These are phyloP conservation scores for Eremothecium sinecaudum DNA, from an alignment of 1,139 yeast species.

Conservation along the genomic window DNA sequence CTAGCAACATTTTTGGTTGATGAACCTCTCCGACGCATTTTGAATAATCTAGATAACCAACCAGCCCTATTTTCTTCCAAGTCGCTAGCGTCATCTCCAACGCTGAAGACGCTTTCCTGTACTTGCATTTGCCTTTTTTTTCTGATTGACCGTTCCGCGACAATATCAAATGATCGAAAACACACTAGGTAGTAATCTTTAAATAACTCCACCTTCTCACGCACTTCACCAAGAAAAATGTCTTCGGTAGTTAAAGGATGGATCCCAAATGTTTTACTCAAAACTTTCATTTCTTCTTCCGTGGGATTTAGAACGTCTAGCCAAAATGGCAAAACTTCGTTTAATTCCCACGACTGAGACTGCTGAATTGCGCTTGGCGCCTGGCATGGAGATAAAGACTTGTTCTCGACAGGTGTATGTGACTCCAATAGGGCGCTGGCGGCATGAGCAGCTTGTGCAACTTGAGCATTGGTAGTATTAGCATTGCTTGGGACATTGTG, in stretches of 20 bases:
- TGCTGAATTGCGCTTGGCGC: constrained; percentile 9
- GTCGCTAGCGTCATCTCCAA: constrained; percentile 6
- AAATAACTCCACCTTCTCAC: constrained; percentile 75
- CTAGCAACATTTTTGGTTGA: constrained; percentile 9
- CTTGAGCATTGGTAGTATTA: constrained; percentile 20
- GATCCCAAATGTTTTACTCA: constrained; percentile 57
- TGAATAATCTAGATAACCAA: constrained; percentile 12
- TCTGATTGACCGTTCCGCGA: constrained; percentile 55
- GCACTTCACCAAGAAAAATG: constrained; percentile 75
- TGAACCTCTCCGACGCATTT: constrained; percentile 12
- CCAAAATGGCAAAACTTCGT: constrained; percentile 62
- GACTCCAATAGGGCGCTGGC: constrained; percentile 15
- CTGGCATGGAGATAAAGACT: constrained; percentile 14
- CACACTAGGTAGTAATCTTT: constrained; percentile 74
- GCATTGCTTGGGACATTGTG: not conserved
- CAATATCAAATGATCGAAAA: constrained; percentile 85
- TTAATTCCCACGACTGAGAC: constrained; percentile 16
- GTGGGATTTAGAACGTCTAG: constrained; percentile 87
- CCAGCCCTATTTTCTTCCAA: constrained; percentile 5
- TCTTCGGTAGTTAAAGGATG: constrained; percentile 82
- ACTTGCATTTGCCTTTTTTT: constrained; percentile 26
- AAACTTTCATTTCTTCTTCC: constrained; percentile 59
- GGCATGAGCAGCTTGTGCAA: constrained; percentile 1
- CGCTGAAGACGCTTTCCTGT: constrained; percentile 6
- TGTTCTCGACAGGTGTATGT: constrained; percentile 9